These are phyloP conservation scores for Filosporella fistucella DNA, from an alignment of 495 filamentous ascomycete species.

Conservation along the genomic window DNA sequence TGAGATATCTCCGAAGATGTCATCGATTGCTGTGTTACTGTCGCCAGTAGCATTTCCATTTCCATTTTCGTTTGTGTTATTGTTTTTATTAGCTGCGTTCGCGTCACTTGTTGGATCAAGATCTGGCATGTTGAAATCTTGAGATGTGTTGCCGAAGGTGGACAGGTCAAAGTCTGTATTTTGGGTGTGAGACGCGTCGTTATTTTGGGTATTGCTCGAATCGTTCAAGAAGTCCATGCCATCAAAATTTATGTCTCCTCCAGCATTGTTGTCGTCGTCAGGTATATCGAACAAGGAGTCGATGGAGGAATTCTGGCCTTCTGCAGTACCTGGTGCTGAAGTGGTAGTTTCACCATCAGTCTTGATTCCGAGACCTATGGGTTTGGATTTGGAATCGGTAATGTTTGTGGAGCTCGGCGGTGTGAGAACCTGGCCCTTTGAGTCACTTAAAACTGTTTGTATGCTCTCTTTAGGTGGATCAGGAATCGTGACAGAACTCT, in stretches of 20 bases:
- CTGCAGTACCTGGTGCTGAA: constrained; percentile 5
- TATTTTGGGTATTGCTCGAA: constrained; percentile 5
- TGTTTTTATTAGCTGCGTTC: constrained; percentile 5
- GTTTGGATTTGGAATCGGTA: background rate
- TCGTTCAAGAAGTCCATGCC: constrained; percentile 14
- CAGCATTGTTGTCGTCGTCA: constrained; percentile 10
- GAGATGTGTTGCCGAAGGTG: constrained; percentile 19
- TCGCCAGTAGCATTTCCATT: constrained; percentile 2
- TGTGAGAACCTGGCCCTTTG: constrained; percentile 11
- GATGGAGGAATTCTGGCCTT: constrained; percentile 5
- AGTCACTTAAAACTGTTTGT: background rate
- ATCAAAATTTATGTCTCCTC: constrained; percentile 17
- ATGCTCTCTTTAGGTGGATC: constrained; percentile 6
- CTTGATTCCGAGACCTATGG: constrained; percentile 18
- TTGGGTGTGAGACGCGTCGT: constrained; percentile 10
- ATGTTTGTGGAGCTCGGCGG: constrained; percentile 7
- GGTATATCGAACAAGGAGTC: constrained; percentile 21
- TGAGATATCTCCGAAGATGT: background rate
- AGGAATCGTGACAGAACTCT: background rate
- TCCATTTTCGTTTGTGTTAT: background rate
- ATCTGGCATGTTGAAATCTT: constrained; percentile 21
- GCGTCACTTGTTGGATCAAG: constrained; percentile 6
- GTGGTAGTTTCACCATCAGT: constrained; percentile 1
- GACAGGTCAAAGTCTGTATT: constrained; percentile 22
- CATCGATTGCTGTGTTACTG: background rate